These are phyloP conservation scores for Rachicladosporium sp. DNA, from an alignment of 2,329 filamentous ascomycete genomes.

Conservation along the genomic window DNA sequence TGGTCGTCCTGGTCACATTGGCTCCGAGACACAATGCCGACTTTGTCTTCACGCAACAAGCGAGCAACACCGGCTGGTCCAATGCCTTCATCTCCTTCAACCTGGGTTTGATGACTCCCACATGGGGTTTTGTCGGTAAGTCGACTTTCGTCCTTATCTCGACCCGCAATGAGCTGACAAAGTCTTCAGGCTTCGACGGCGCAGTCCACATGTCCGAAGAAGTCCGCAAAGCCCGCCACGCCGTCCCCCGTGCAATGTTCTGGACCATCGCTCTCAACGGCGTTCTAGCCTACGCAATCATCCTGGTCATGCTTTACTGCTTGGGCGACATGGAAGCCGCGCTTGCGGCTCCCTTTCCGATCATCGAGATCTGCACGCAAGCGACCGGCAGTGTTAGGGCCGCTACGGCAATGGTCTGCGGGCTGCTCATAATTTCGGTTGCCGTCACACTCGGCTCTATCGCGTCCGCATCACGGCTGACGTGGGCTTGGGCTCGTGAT, in stretches of 20 bases:
- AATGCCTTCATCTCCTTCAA: conserved; percentile 15
- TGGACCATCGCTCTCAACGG: conserved; percentile 13
- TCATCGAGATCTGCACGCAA: conserved; percentile 13
- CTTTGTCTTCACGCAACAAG: conserved; percentile 12
- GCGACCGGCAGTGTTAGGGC: conserved; percentile 10
- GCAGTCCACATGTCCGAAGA: conserved; percentile 14
- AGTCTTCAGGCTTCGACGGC: conserved; percentile 9
- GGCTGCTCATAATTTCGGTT: conserved; percentile 10
- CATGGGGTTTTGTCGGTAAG: conserved; percentile 16
- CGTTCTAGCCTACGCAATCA: conserved; percentile 12
- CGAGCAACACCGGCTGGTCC: conserved; percentile 12
- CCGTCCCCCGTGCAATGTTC: conserved; percentile 15
- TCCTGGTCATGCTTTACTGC: conserved; percentile 12
- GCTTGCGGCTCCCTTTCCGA: conserved; percentile 10
- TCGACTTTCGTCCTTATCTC: not conserved
- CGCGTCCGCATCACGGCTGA: conserved; percentile 14
- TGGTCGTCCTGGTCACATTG: conserved; percentile 11
- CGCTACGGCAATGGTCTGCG: conserved; percentile 13
- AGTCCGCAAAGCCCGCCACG: conserved; percentile 10
- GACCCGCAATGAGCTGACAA: conserved; percentile 1
- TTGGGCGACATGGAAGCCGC: conserved; percentile 12
- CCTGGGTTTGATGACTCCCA: conserved; percentile 11
- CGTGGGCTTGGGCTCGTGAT: conserved; percentile 17
- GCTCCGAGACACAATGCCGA: conserved; percentile 10
- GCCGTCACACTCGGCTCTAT: conserved; percentile 10